phyloP scores from a whole-genome alignment of 2,329 filamentous ascomycete genomes.

The Xylariaceae sp. region DNA sequence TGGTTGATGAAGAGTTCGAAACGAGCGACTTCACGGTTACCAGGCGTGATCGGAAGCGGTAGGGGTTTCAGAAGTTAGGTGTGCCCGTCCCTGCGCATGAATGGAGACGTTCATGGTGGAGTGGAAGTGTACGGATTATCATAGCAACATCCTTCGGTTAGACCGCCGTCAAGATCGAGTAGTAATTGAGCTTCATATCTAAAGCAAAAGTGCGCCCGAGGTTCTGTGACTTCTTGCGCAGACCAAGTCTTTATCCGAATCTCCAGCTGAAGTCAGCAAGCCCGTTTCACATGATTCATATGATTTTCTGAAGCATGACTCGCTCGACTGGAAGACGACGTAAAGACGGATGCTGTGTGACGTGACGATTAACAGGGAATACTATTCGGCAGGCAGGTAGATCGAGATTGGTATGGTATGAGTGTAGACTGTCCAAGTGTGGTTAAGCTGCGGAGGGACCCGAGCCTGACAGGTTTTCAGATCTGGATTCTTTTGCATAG shows the following conservation, averaged over 20 bases:
- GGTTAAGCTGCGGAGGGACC: too few relatives aligned
- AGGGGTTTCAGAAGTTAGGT: not conserved
- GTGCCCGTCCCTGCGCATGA: not conserved
- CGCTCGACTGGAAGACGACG: not conserved
- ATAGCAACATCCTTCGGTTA: constrained; percentile 15
- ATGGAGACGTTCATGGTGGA: constrained; percentile 5
- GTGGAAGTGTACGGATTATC: constrained; percentile 12
- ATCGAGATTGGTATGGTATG: not conserved
- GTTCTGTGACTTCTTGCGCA: not conserved
- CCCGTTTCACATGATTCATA: not conserved
- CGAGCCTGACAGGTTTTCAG: too few relatives aligned
- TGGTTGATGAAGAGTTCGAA: constrained; percentile 6
- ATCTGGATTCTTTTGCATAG: too few relatives aligned
- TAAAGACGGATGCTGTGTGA: not conserved
- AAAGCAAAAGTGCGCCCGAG: not conserved
- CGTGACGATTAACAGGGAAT: not conserved
- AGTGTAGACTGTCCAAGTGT: too few relatives aligned
- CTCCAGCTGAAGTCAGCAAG: too few relatives aligned
- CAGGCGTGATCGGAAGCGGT: not conserved
- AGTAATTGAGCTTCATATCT: constrained; percentile 16
- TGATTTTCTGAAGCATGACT: not conserved
- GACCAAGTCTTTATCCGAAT: not conserved
- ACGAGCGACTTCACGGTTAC: not conserved
- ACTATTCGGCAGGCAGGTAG: not conserved
- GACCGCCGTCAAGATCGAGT: constrained; percentile 14